Conservation (phyloP, 1,284 basidiomycete genomes). For the Irpex lacteus region DNA sequence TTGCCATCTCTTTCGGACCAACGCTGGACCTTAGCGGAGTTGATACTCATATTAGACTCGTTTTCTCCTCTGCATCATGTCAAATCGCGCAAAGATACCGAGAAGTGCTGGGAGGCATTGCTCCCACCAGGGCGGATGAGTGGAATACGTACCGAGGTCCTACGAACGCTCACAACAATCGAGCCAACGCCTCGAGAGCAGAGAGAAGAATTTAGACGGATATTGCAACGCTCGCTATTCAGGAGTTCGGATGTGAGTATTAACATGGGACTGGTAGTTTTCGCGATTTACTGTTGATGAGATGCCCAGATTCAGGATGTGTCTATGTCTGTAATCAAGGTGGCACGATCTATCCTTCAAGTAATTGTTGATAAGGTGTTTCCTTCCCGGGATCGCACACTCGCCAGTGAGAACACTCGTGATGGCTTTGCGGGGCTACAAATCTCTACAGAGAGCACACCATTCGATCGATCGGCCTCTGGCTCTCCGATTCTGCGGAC, state of each 20-base stretch:
- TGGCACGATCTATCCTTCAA: slow-evolving; percentile 37
- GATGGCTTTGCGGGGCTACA: slow-evolving; percentile 69
- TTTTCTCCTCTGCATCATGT: slow-evolving; percentile 59
- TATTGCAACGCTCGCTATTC: slow-evolving; percentile 57
- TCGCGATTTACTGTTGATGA: background rate
- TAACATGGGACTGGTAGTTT: background rate
- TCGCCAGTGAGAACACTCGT: slow-evolving; percentile 35
- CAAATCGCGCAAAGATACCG: slow-evolving; percentile 23
- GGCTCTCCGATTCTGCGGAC: slow-evolving; percentile 24
- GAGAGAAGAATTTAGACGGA: slow-evolving; percentile 18
- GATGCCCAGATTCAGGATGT: slow-evolving; percentile 51
- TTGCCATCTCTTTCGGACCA: slow-evolving; percentile 38
- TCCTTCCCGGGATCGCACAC: background rate
- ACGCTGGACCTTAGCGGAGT: slow-evolving; percentile 61
- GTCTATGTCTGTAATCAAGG: slow-evolving; percentile 37
- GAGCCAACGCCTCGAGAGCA: slow-evolving; percentile 12
- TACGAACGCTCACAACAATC: slow-evolving; percentile 36
- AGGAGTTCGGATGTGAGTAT: slow-evolving; percentile 56
- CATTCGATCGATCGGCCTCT: slow-evolving; percentile 26
- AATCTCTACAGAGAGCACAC: slow-evolving; percentile 33
- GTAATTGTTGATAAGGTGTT: background rate
- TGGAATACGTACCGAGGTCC: slow-evolving; percentile 60
- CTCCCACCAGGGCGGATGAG: slow-evolving; percentile 59
- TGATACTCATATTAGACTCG: slow-evolving; percentile 57
- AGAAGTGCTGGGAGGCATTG: slow-evolving; percentile 51